phyloP scores from a whole-genome alignment of 176 grass and related monocot genomes.

The Bonia amplexicaulis region DNA sequence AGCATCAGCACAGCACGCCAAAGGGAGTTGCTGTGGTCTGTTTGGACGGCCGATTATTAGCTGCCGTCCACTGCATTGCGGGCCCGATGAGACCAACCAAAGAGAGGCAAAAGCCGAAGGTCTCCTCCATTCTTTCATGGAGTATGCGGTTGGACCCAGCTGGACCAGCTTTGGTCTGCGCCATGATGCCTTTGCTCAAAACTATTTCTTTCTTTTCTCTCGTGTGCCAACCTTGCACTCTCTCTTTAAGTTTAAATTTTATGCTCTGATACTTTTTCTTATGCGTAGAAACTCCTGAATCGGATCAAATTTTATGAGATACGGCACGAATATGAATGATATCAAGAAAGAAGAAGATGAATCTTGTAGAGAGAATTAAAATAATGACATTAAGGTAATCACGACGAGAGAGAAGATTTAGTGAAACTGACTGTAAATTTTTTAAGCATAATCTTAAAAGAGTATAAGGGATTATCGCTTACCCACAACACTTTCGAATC shows the following conservation, averaged over 20 bases:
- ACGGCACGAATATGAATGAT: rapidly evolving
- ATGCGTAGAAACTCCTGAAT: rapidly evolving
- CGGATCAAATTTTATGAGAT: too few species aligned
- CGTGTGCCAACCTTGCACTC: neutral
- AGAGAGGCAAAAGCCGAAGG: slow-evolving; percentile 1
- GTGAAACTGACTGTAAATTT: too few species aligned
- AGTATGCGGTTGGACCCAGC: slow-evolving; percentile 22
- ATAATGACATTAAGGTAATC: too few species aligned
- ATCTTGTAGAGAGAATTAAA: too few species aligned
- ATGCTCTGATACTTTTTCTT: too few species aligned
- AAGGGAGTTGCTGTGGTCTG: slow-evolving; percentile 27
- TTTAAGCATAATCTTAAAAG: too few species aligned
- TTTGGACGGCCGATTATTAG: slow-evolving; percentile 36
- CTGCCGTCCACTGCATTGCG: slow-evolving; percentile 37
- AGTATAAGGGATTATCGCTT: too few species aligned
- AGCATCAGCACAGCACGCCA: slow-evolving; percentile 10
- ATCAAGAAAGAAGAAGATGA: too few species aligned
- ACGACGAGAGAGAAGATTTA: too few species aligned
- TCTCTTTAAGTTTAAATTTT: neutral
- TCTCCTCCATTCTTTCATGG: neutral
- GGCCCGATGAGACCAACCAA: slow-evolving; percentile 12
- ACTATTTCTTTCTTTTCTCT: neutral
- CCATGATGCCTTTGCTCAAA: neutral
- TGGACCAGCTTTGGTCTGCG: slow-evolving; percentile 2
- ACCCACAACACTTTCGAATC: too few species aligned